Percentiles rank a stretch among this genome's conserved stretches.
These are phyloP conservation scores for Xylariaceae sp. DNA, from an alignment of 2,329 filamentous ascomycete species.

Conservation along the genomic window DNA sequence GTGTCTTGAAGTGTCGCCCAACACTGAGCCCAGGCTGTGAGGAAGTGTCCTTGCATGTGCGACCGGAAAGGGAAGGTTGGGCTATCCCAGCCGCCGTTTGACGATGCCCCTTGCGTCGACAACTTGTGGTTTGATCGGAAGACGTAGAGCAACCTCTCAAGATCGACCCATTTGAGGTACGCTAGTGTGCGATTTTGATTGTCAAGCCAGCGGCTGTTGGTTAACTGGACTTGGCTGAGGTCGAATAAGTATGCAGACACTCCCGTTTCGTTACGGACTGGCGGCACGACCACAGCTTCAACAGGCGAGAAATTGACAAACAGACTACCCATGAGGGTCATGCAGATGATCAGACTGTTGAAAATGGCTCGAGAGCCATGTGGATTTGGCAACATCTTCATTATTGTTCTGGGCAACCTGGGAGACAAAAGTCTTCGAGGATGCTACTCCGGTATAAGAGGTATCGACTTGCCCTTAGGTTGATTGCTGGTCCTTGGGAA, in stretches of 20 bases:
- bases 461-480: neutral
- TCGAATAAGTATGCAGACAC: slow-evolving; percentile 48
- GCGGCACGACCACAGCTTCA: slow-evolving; percentile 37
- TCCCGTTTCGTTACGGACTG: slow-evolving; percentile 40
- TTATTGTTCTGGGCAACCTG: neutral
- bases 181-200: slow-evolving; percentile 55
- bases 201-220: slow-evolving; percentile 48
- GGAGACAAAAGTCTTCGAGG: neutral
- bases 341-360: slow-evolving; percentile 1
- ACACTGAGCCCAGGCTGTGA: slow-evolving; percentile 58
- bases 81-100: slow-evolving; percentile 60
- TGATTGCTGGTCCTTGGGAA: neutral
- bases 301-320: slow-evolving; percentile 6
- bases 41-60: slow-evolving; percentile 58
- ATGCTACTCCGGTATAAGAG: neutral
- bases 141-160: slow-evolving; percentile 55
- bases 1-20: slow-evolving; percentile 52
- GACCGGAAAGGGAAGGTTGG: slow-evolving; percentile 60
- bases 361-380: neutral
- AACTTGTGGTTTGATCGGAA: slow-evolving; percentile 55
- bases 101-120: slow-evolving; percentile 52
- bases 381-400: slow-evolving; percentile 5
- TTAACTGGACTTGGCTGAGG: slow-evolving; percentile 49
- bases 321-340: slow-evolving; percentile 17
- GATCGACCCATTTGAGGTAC: slow-evolving; percentile 54